These are phyloP conservation scores for Talaromyces verruculosus DNA, from an alignment of 2,329 filamentous ascomycete species.

Conservation along the genomic window DNA sequence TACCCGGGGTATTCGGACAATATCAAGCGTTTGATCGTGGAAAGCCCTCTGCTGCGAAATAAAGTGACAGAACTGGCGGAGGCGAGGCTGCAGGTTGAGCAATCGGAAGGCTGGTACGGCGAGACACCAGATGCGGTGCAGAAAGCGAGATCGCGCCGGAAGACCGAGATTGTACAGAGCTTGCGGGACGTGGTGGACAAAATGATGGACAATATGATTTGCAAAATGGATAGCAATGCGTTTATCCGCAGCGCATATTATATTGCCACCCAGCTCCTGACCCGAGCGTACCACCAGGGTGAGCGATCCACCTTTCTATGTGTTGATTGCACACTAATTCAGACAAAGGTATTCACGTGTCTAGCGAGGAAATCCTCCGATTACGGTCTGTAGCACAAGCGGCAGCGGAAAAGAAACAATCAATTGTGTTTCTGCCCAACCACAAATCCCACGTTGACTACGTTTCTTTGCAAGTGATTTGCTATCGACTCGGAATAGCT, in stretches of 20 bases:
- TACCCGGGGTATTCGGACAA: conserved; percentile 89
- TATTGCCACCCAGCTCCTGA: conserved; percentile 79
- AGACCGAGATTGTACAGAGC: conserved; percentile 66
- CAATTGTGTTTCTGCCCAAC: conserved; percentile 91
- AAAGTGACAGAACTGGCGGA: conserved; percentile 77
- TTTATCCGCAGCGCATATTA: conserved; percentile 96
- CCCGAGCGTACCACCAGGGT: conserved; percentile 92
- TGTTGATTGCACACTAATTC: conserved; percentile 4
- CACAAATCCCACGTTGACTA: conserved; percentile 97
- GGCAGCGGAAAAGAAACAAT: conserved; percentile 84
- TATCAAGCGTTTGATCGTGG: conserved; percentile 77
- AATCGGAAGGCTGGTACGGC: conserved; percentile 68
- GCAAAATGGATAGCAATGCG: conserved; percentile 93
- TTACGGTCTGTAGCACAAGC: conserved; percentile 78
- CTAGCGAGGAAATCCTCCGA: conserved; percentile 85
- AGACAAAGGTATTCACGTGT: conserved; percentile 76
- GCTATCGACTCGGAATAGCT: conserved; percentile 85
- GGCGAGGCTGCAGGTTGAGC: conserved; percentile 71
- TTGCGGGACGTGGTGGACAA: conserved; percentile 79
- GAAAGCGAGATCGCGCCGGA: conserved; percentile 34
- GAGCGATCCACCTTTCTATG: conserved; percentile 21
- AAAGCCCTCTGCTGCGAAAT: conserved; percentile 69
- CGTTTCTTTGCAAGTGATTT: conserved; percentile 90
- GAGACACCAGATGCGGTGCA: conserved; percentile 34
- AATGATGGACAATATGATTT: conserved; percentile 94